Evolutionary conservation across 371 early-diverging fungal genomes (phyloP).

Genomic region (Mucor racemosus): DNA sequence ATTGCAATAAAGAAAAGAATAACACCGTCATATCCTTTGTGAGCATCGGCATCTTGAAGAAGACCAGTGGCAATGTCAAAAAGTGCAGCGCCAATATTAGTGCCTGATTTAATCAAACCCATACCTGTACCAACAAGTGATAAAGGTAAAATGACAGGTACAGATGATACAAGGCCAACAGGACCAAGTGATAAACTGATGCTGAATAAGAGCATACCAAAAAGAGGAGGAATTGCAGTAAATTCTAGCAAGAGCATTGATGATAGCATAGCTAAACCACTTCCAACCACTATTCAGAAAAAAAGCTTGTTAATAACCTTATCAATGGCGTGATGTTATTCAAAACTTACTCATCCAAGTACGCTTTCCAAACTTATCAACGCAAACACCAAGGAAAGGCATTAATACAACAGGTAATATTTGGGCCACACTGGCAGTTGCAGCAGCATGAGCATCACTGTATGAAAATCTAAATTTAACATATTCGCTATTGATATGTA

Average conservation of each 20-base stretch:
- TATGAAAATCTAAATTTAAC: slow-evolving; percentile 67
- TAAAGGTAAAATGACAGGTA: slow-evolving; percentile 65
- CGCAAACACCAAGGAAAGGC: slow-evolving; percentile 68
- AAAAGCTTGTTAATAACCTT: not conserved
- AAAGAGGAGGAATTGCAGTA: slow-evolving; percentile 52
- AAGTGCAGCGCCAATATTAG: slow-evolving; percentile 67
- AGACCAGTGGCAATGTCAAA: slow-evolving; percentile 71
- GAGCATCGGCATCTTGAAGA: slow-evolving; percentile 59
- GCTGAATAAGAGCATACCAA: slow-evolving; percentile 70
- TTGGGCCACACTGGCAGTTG: slow-evolving; percentile 70
- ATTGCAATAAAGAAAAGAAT: slow-evolving; percentile 61
- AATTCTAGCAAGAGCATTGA: slow-evolving; percentile 62
- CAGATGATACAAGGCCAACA: slow-evolving; percentile 67
- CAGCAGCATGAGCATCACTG: slow-evolving; percentile 62
- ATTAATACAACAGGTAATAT: slow-evolving; percentile 69
- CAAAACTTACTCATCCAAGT: slow-evolving; percentile 55
- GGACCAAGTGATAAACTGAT: slow-evolving; percentile 72
- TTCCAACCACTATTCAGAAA: slow-evolving; percentile 51
- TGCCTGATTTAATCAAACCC: slow-evolving; percentile 69
- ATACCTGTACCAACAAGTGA: slow-evolving; percentile 70
- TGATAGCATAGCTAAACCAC: slow-evolving; percentile 48
- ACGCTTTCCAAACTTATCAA: slow-evolving; percentile 69
- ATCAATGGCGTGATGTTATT: not conserved
- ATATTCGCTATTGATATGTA: slow-evolving; percentile 76
- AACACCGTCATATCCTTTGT: slow-evolving; percentile 58